These are phyloP conservation scores for Trichoderma virens DNA, from an alignment of 495 filamentous ascomycete genomes.

Conservation along the genomic window DNA sequence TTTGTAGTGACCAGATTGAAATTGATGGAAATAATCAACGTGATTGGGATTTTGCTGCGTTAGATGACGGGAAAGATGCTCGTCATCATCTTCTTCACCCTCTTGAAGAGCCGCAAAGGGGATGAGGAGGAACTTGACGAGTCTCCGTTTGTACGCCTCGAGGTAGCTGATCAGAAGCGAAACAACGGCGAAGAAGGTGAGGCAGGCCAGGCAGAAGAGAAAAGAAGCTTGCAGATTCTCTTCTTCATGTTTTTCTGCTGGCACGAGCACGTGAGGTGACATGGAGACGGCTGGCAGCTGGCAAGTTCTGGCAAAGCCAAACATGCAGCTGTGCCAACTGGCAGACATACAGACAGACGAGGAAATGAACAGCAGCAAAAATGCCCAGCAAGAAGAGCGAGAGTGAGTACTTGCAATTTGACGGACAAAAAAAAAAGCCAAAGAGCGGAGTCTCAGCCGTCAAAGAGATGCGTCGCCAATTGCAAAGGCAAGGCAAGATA, in stretches of 20 bases:
- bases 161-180: neutral
- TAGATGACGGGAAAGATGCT: neutral
- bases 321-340: neutral
- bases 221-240: neutral
- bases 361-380: too few relatives aligned
- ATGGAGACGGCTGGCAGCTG: conserved; percentile 1
- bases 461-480: too few relatives aligned
- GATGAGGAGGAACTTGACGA: neutral
- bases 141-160: neutral
- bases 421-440: too few relatives aligned
- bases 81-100: neutral
- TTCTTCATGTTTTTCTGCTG: neutral
- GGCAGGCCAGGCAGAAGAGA: neutral
- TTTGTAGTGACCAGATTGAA: too few relatives aligned
- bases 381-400: too few relatives aligned
- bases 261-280: conserved; percentile 4
- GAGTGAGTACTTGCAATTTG: too few relatives aligned
- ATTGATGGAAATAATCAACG: neutral
- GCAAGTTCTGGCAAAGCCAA: neutral
- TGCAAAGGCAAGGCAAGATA: too few relatives aligned
- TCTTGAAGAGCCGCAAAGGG: neutral
- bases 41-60: neutral
- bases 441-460: too few relatives aligned
- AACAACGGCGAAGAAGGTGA: neutral
- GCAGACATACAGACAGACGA: neutral